Evolutionary conservation across 2,329 filamentous ascomycete species (phyloP).

Genomic region (Exophiala lecanii-corni): DNA sequence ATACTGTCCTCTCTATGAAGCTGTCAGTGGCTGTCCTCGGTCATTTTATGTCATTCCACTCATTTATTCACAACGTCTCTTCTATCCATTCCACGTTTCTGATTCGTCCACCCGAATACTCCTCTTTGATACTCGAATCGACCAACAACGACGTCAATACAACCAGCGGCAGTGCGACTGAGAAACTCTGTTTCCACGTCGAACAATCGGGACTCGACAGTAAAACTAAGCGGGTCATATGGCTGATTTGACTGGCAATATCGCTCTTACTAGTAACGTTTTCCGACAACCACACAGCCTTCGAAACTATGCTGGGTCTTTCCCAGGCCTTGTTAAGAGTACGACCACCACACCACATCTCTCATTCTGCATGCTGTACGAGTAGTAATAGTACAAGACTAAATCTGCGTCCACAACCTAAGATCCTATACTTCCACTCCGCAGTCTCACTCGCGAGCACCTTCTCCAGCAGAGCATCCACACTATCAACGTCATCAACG

Average conservation of each 20-base stretch:
- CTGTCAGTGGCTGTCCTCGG: no score
- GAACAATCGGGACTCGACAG: neutral
- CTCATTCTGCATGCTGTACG: neutral
- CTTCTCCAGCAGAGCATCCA: slow-evolving; percentile 6
- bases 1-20: no score
- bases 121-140: neutral
- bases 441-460: slow-evolving; percentile 4
- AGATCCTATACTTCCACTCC: slow-evolving; percentile 18
- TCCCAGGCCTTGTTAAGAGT: slow-evolving; percentile 15
- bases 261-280: neutral
- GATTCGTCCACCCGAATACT: no score
- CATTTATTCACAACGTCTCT: no score
- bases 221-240: no score
- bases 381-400: no score
- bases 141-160: neutral
- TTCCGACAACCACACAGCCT: no score
- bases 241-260: neutral
- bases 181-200: neutral
- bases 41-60: no score
- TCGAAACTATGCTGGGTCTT: neutral
- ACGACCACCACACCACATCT: slow-evolving; percentile 5
- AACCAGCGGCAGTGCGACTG: neutral
- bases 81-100: no score
- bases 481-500: neutral
- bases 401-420: slow-evolving; percentile 1